phyloP scores from a whole-genome alignment of 176 grass and related monocot genomes.

The Elymus sibiricus region DNA sequence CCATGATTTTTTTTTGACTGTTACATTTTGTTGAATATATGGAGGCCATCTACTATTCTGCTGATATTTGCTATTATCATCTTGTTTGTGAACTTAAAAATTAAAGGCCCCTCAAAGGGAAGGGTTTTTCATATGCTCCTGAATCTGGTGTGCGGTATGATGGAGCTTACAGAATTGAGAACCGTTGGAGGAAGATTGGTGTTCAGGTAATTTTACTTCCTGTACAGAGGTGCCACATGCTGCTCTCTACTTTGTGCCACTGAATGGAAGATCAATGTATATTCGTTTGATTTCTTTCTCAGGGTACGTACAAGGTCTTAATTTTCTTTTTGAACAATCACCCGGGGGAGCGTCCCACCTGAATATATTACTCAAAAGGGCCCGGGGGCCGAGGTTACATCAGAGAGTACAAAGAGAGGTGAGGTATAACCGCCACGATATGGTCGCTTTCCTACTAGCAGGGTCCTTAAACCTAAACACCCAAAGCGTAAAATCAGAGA shows the following conservation, averaged over 20 bases:
- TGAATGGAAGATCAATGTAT: conserved; percentile 5
- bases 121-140: no score
- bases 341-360: no score
- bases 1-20: no score
- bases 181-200: conserved; percentile 88
- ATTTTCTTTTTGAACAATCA: no score
- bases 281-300: neutral
- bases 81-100: neutral
- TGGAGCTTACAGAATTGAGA: conserved; percentile 87
- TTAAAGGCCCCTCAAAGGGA: no score
- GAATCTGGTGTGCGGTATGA: conserved; percentile 51
- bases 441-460: no score
- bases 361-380: no score
- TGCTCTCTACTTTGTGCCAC: neutral
- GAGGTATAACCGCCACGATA: no score
- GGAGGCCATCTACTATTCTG: neutral
- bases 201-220: conserved; percentile 49
- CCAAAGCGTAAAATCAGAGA: no score
- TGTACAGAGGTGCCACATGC: neutral
- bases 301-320: conserved; percentile 78
- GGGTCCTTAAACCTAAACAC: no score
- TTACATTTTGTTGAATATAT: neutral
- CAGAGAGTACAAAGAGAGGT: no score
- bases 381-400: no score
- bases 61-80: neutral